Evolutionary conservation across 2,329 filamentous ascomycete genomes (phyloP).

Genomic region (Myriosclerotinia scirpicola): DNA sequence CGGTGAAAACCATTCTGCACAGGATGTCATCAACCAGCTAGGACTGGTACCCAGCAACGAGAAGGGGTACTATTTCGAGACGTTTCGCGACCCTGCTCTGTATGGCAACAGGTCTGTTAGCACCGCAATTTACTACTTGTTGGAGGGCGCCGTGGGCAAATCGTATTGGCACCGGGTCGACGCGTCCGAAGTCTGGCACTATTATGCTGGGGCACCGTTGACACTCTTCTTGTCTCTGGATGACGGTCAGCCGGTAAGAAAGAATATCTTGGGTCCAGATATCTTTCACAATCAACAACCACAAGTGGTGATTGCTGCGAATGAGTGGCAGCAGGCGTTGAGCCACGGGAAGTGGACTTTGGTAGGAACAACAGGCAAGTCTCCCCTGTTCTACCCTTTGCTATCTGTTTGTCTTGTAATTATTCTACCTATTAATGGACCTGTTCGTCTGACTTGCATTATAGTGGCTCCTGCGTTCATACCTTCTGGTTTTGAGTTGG

Average conservation of each 20-base stretch:
- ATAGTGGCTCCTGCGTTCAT: conserved; percentile 1
- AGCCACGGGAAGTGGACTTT: conserved; percentile 1
- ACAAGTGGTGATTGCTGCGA: not conserved
- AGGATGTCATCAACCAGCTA: conserved; percentile 9
- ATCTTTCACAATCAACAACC: conserved; percentile 78
- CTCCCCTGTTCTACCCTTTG: not conserved
- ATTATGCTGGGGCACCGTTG: not conserved
- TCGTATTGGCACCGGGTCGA: conserved; percentile 4
- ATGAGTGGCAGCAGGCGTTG: conserved; percentile 6
- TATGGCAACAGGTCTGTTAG: conserved; percentile 1
- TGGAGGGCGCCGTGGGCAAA: not conserved
- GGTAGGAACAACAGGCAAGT: conserved; percentile 4
- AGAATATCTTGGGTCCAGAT: conserved; percentile 76
- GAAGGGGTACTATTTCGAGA: not conserved
- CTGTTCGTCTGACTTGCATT: not conserved
- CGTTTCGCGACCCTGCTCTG: not conserved
- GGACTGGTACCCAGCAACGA: not conserved
- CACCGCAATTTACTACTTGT: not conserved
- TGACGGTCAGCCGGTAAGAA: conserved; percentile 25
- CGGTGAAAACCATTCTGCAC: not conserved
- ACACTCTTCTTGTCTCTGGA: conserved; percentile 1
- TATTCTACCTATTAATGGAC: not conserved
- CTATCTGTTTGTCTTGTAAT: not conserved
- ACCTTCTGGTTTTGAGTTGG: not conserved
- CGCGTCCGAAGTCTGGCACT: not conserved